Percentiles rank a stretch among this genome's conserved stretches.
These are phyloP conservation scores for Mortierella sp. DNA, from an alignment of 371 early-diverging fungal genomes.

Conservation along the genomic window DNA sequence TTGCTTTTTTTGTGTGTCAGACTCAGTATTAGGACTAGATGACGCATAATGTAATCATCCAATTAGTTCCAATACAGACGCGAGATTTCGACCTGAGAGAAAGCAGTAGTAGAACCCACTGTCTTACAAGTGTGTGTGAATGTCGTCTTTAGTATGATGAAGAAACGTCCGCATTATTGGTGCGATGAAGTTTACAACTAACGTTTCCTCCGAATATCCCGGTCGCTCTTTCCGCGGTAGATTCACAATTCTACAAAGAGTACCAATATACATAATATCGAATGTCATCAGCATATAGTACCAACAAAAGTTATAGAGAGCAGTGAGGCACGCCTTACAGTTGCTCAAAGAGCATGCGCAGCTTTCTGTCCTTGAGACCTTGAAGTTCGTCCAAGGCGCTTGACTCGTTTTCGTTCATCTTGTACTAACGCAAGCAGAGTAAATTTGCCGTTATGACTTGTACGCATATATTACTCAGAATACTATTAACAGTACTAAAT, in stretches of 20 bases:
- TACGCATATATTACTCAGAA: not conserved
- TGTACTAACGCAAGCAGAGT: conserved; percentile 7
- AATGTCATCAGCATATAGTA: not conserved
- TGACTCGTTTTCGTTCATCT: conserved; percentile 2
- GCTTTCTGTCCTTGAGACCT: conserved; percentile 7
- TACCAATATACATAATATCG: not conserved
- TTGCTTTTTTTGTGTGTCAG: conserved; percentile 5
- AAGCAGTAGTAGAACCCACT: too few species aligned
- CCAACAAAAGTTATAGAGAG: not conserved
- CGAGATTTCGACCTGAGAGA: too few species aligned
- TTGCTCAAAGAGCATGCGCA: conserved; percentile 18
- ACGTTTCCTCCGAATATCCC: conserved; percentile 6
- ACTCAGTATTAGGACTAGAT: conserved; percentile 4
- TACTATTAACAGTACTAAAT: not conserved
- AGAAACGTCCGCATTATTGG: conserved; percentile 6
- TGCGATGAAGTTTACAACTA: conserved; percentile 2
- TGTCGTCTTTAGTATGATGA: conserved; percentile 4
- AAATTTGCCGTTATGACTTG: not conserved
- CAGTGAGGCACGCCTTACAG: conserved; percentile 5
- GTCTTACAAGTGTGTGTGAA: conserved; percentile 12
- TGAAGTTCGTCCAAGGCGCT: conserved; percentile 9
- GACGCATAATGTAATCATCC: not conserved
- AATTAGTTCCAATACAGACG: too few species aligned
- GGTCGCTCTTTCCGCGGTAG: conserved; percentile 8
- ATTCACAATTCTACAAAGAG: conserved; percentile 4